phyloP scores from a whole-genome alignment of 257 asterid genomes.

The Cruciata laevipes region DNA sequence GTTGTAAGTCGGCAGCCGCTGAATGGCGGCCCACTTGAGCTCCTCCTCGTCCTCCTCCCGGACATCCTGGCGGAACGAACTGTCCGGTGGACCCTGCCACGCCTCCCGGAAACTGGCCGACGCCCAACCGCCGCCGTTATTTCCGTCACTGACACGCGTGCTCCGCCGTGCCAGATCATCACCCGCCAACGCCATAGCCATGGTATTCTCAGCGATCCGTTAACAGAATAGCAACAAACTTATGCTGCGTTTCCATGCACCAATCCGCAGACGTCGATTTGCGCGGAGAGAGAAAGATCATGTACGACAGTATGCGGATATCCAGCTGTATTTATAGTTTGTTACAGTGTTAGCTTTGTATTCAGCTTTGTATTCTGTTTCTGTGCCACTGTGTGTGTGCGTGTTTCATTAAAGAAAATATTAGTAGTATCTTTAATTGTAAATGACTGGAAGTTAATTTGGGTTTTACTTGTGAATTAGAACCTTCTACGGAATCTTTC shows the following conservation, averaged over 20 bases:
- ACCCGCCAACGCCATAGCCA: slow-evolving; percentile 10
- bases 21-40: slow-evolving; percentile 94
- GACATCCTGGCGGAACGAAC: not conserved
- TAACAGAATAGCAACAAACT: not conserved
- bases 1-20: slow-evolving; percentile 81
- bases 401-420: not conserved
- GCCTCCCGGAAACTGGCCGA: slow-evolving; percentile 14
- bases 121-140: slow-evolving; percentile 3
- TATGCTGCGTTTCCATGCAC: not conserved
- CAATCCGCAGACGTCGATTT: not conserved
- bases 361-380: not conserved
- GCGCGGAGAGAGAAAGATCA: not conserved
- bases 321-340: not conserved
- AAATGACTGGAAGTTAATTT: not conserved
- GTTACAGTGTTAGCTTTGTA: not conserved
- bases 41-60: slow-evolving; percentile 69
- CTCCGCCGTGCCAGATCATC: slow-evolving; percentile 10
- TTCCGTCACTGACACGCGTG: not conserved
- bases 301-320: not conserved
- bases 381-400: not conserved
- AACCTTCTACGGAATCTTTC: not conserved
- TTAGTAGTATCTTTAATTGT: not conserved
- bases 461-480: not conserved
- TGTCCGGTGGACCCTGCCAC: slow-evolving; percentile 3
- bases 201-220: not conserved